A percentile compares a stretch with the other conserved stretches of the same genome.
These are phyloP conservation scores for Blastobotrys americana DNA, from an alignment of 805 yeast species.

Conservation along the genomic window DNA sequence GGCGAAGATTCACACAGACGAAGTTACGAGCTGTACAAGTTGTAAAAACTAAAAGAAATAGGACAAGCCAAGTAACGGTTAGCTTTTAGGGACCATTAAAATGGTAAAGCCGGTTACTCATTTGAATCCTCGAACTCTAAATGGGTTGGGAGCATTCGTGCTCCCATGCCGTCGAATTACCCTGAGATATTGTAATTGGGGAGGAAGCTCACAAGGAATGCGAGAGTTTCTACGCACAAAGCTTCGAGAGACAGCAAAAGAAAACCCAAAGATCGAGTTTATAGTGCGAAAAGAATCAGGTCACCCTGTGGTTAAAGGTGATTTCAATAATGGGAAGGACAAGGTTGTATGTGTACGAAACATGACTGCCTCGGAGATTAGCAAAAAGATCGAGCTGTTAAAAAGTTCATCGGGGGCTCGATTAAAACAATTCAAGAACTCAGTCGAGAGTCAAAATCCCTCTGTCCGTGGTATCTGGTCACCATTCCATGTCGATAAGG, in stretches of 20 bases:
- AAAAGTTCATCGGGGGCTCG: conserved; percentile 62
- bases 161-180: conserved; percentile 60
- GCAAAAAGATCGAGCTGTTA: conserved; percentile 55
- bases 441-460: conserved; percentile 71
- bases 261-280: conserved; percentile 63
- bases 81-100: too few species aligned
- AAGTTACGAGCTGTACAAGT: too few species aligned
- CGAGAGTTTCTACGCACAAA: conserved; percentile 55
- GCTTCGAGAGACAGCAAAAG: conserved; percentile 48
- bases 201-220: conserved; percentile 87
- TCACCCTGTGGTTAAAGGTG: conserved; percentile 68
- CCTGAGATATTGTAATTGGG: conserved; percentile 87
- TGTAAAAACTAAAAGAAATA: too few species aligned
- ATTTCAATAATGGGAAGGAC: conserved; percentile 40
- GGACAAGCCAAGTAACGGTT: too few species aligned
- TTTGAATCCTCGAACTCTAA: conserved; percentile 18
- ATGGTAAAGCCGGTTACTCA: conserved; percentile 6
- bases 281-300: conserved; percentile 65
- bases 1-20: too few species aligned
- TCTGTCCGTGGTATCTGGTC: conserved; percentile 98
- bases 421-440: conserved; percentile 56
- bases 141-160: conserved; percentile 32
- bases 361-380: conserved; percentile 52
- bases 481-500: conserved; percentile 70
- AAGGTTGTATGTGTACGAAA: conserved; percentile 75